Evolutionary conservation across 2,329 filamentous ascomycete genomes (phyloP), one percentile per base, ranked within the genome.

Genomic region (Nemania sp.): DNA sequence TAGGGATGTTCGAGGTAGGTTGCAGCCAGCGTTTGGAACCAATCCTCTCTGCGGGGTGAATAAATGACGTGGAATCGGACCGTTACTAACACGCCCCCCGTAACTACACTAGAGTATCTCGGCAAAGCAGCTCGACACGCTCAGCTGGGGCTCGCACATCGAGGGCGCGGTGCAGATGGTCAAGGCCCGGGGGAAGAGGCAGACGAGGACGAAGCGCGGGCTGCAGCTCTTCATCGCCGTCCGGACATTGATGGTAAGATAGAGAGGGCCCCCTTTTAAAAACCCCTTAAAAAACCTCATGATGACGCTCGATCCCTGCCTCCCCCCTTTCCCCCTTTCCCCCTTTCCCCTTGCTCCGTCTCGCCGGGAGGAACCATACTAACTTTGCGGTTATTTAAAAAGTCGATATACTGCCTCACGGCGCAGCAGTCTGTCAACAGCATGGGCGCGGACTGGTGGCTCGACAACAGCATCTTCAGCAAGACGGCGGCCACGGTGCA

Each of bases 91-190:
- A 7, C 25, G 25, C 25, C 4, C 25, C 4, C 4, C 7, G 25
- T 29, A 7, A 13, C 3, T 4, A 7, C 11, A 15, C 9, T 17
- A 72, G 74, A 84, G 80, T 57, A 86, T 87, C 46, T 81, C 81
- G 0, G 81, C 83, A 12, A 82, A 80, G 59, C 79, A 83, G 54
- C 73, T 83, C 51, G 82, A 80, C 35, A 81, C 82, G 69, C 75
- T 81, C 57, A 83, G 84, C 1, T 88, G 86, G 86, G 84, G 83
- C 3, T 85, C 84, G 10, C 86, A 88, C 66, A 81, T 84, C n/a
- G 83, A 87, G 61, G 86, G 85, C 2, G 86, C 86, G n/a, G 81
- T 87, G 34, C 81, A 85, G 65, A 75, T 88, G 1, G 83, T 86
- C 54, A 84, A 83, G 69, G 79, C 81, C 10, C 80, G 86, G 47